A percentile compares a stretch with the other conserved stretches of the same genome.
phyloP scores from a whole-genome alignment of 768 basidiomycete species.

The Amanita thiersii region DNA sequence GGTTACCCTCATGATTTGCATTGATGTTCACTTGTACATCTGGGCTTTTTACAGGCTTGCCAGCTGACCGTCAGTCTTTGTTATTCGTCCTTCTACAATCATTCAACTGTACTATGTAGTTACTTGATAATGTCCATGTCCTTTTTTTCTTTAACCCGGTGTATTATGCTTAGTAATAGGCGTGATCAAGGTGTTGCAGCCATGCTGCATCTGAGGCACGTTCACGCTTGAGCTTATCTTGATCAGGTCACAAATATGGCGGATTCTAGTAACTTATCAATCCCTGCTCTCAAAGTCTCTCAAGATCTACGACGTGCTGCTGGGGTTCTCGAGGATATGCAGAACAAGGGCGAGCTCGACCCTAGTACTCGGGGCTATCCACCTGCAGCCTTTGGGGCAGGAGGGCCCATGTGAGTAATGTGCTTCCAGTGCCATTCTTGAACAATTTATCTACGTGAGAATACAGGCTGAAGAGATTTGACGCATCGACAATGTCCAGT shows the following conservation, averaged over 20 bases:
- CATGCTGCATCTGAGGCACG: background rate
- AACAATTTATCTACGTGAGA: background rate
- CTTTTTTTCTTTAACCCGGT: conserved; percentile 6
- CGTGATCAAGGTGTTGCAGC: no score
- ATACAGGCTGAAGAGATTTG: conserved; percentile 69
- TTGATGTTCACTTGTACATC: conserved; percentile 19
- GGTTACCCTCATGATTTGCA: conserved; percentile 14
- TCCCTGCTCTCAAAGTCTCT: conserved; percentile 25
- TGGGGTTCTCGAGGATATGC: conserved; percentile 45
- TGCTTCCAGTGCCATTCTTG: background rate
- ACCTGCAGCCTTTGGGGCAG: conserved; percentile 62
- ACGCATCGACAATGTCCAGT: conserved; percentile 65
- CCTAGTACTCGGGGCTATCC: conserved; percentile 36
- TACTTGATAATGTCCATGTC: conserved; percentile 20
- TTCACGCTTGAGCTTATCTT: background rate
- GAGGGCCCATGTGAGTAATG: conserved; percentile 60
- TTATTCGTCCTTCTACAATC: conserved; percentile 13
- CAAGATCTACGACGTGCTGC: conserved; percentile 44
- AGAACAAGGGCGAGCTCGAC: conserved; percentile 23
- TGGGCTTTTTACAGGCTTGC: conserved; percentile 5
- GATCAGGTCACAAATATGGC: conserved; percentile 1
- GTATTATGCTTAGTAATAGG: conserved; percentile 7
- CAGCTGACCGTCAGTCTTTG: conserved; percentile 6
- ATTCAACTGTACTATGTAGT: conserved; percentile 25
- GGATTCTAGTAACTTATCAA: conserved; percentile 12